phyloP scores from a whole-genome alignment of 1,284 basidiomycete genomes.

The Sanguinoderma infundibulare region DNA sequence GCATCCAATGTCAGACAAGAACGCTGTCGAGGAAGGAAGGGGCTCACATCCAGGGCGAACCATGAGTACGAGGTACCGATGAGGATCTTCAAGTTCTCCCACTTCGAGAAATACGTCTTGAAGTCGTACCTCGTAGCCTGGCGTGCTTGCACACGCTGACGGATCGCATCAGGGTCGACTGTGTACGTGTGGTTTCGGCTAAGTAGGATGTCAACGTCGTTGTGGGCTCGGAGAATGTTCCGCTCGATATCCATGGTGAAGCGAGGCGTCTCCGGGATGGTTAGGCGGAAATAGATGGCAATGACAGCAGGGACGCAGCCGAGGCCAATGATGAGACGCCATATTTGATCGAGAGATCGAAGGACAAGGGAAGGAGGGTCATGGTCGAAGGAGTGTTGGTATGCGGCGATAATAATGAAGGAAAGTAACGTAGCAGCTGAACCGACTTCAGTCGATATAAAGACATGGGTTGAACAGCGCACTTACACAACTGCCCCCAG shows the following conservation, averaged over 20 bases:
- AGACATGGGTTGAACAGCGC: conserved; percentile 18
- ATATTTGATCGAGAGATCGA: conserved; percentile 60
- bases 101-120: conserved; percentile 59
- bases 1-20: conserved; percentile 11
- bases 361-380: conserved; percentile 47
- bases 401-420: conserved; percentile 69
- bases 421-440: conserved; percentile 70
- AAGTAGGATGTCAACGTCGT: conserved; percentile 71
- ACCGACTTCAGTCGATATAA: conserved; percentile 12
- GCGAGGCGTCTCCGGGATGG: conserved; percentile 80
- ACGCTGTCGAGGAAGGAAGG: background rate
- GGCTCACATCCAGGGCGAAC: conserved; percentile 76
- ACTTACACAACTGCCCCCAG: conserved; percentile 69
- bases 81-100: conserved; percentile 69
- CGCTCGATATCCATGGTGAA: conserved; percentile 93
- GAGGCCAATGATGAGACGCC: conserved; percentile 75
- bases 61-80: conserved; percentile 70
- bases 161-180: conserved; percentile 58
- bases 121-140: conserved; percentile 73
- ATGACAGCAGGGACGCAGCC: conserved; percentile 69
- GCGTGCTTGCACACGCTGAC: conserved; percentile 66
- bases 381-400: conserved; percentile 62
- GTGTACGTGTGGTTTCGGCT: conserved; percentile 50
- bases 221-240: conserved; percentile 74
- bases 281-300: conserved; percentile 79